Conservation (phyloP, 179 eudicot species). For the Amaranthus tricolor region DNA sequence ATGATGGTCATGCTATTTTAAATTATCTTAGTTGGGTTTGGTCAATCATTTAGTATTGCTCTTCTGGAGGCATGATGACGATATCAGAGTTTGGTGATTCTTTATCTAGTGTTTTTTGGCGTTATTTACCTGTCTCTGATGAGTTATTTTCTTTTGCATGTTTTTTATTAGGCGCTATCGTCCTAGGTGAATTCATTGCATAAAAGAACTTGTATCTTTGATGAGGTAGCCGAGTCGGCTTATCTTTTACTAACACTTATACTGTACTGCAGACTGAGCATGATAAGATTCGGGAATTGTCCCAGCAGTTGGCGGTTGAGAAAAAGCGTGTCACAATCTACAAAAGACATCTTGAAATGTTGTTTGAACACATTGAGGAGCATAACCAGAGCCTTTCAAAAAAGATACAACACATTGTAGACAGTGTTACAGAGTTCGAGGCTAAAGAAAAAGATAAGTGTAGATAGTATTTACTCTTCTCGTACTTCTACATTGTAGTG, state of each 20-base stretch:
- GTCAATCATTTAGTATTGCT: not conserved
- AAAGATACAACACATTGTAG: conserved; percentile 66
- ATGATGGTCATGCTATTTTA: not conserved
- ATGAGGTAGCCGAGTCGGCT: not conserved
- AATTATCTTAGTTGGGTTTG: not conserved
- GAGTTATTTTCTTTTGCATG: not conserved
- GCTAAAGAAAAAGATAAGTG: conserved; percentile 46
- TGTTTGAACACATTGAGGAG: conserved; percentile 88
- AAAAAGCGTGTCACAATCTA: conserved; percentile 73
- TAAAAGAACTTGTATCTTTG: not conserved
- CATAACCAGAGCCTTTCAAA: conserved; percentile 71
- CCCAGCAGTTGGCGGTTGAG: conserved; percentile 85
- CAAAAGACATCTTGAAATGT: conserved; percentile 81
- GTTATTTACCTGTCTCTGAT: not conserved
- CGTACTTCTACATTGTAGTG: conserved; percentile 12
- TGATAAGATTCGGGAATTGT: conserved; percentile 76
- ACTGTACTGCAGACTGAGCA: conserved; percentile 61
- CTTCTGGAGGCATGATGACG: not conserved
- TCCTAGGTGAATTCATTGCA: not conserved
- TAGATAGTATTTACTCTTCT: conserved; percentile 37
- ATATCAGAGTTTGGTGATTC: not conserved
- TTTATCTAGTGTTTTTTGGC: too few relatives aligned
- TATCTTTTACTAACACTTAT: not conserved
- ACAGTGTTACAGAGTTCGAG: conserved; percentile 72
- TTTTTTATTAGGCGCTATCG: not conserved